Base-by-base conservation (phyloP, 805 yeast species). In the Saccharomycopsis microspora region DNA sequence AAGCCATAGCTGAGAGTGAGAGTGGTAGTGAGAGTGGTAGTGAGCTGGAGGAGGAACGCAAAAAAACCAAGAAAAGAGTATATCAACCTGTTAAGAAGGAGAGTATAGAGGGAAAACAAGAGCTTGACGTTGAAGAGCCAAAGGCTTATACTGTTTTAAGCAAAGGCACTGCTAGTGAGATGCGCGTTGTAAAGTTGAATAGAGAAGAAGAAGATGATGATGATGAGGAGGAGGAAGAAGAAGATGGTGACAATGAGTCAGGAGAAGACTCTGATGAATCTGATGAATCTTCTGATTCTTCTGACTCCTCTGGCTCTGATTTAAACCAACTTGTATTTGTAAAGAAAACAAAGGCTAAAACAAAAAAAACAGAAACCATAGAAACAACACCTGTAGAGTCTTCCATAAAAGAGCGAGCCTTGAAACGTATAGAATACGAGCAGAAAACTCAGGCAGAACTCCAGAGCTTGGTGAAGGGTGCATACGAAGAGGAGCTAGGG, bases 271-370 rank as follows among this genome's bases (percentile, higher is more conserved):
- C 51, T 8, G 54, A 49, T 29, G 58, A 50, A 3, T 58, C 49
- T 34, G 32, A 31, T 5, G 32, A 34, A 8, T n/a, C 59, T 36
- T 65, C 58, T 4, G 57, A 43, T 4, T 50, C 34, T 1, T 30
- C 39, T 3, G 48, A 48, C 10, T 57, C 53, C 19, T 56, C 51
- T 1, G 64, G 55, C 5, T 57, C 50, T 5, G 53, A 52, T 27
- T 59, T 54, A 8, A 56, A 45, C n/a, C 55, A 47, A 37, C 55
- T 42, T 43, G 51, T 41, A 37, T 51, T 44, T 11, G 56, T 68
- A 82, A 5, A 72, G 69, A 51, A 69, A 62, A 47, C 72, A 64
- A 48, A 76, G 71, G 55, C 66, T 57, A 56, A 60, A 36, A 64
- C 56, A 56, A 65, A 55, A 56, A 10, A 8, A 4, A 19, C 19